Base-by-base conservation (phyloP, 768 basidiomycete genomes). In the Kwoniella sp. region DNA sequence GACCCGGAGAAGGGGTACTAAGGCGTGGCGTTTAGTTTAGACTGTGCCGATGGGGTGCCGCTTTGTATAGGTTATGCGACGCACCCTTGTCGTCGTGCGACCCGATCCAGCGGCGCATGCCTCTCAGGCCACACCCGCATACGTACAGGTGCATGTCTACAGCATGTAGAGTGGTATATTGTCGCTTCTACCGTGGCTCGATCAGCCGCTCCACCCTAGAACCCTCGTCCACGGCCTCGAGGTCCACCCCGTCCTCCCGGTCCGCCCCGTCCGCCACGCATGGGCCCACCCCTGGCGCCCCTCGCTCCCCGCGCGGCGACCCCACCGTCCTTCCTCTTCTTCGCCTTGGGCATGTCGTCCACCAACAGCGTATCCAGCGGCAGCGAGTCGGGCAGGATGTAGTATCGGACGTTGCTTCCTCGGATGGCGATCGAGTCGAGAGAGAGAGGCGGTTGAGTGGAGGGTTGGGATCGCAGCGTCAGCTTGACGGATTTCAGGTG, bases 401-500 rank as follows among this genome's bases (percentile, higher is more conserved):
- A 93, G 77, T 96, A 96, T 45, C 93, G 86, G 67, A 99, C 83
- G 69, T 89, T 95, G 80, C 95, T 96, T 31, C 95, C 93, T 46
- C 93, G 84, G 69, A 99, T 92, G 31, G 90, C 91, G 42, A 98
- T 80, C 3, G 86, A 80, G 75, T 99, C 93, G 47, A 96, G 83
- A 19, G 87, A 79, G 23, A 84, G 77, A 3, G 91, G 88, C 1
- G 67, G 60, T 40, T 50, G 57, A 7, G 52, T 31, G 7, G 62
- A 28, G n/a, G 63, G 20, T 40, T 60, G 59, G 50, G 91, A 88
- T 55, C 88, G 86, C 26, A 84, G 80, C n/a, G 89, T 89, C 80
- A 98, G 85, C 77, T 95, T 96, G 60, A 99, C 88, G 41, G 90
- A 89, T 79, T 99, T 99, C 46, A 99, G 80, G 65, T 96, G 87